phyloP scores from a whole-genome alignment of 805 yeast species.

The Pichia ethanolica region DNA sequence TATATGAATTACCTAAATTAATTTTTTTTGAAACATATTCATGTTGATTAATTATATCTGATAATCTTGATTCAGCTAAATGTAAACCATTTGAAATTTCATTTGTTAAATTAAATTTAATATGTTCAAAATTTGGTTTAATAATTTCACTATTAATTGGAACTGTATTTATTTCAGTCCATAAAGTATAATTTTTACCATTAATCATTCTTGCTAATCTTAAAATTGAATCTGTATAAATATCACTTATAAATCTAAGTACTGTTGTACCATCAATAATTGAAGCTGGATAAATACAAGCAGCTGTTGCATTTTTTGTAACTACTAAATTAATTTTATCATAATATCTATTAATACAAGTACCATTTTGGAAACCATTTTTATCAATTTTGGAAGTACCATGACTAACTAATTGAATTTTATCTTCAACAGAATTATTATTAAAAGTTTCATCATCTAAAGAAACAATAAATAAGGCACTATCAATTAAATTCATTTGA shows the following conservation, averaged over 20 bases:
- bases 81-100: conserved; percentile 43
- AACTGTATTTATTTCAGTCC: conserved; percentile 36
- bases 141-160: conserved; percentile 24
- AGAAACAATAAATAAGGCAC: conserved; percentile 44
- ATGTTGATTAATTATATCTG: conserved; percentile 52
- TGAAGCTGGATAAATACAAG: conserved; percentile 52
- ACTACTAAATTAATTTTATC: conserved; percentile 50
- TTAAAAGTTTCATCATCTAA: conserved; percentile 42
- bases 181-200: conserved; percentile 48
- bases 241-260: conserved; percentile 47
- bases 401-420: conserved; percentile 42
- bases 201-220: conserved; percentile 52
- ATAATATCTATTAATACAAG: conserved; percentile 54
- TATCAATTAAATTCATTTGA: conserved; percentile 35
- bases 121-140: conserved; percentile 31
- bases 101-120: conserved; percentile 34
- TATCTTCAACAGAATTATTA: conserved; percentile 42
- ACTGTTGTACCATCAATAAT: conserved; percentile 55
- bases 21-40: conserved; percentile 37
- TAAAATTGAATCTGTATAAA: conserved; percentile 50
- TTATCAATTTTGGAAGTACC: conserved; percentile 41
- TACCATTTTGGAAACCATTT: conserved; percentile 45
- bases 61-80: conserved; percentile 49
- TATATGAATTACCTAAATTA: conserved; percentile 26
- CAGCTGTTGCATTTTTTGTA: conserved; percentile 50